Conservation (phyloP, 2,329 filamentous ascomycete genomes). For the Colletotrichum noveboracense region DNA sequence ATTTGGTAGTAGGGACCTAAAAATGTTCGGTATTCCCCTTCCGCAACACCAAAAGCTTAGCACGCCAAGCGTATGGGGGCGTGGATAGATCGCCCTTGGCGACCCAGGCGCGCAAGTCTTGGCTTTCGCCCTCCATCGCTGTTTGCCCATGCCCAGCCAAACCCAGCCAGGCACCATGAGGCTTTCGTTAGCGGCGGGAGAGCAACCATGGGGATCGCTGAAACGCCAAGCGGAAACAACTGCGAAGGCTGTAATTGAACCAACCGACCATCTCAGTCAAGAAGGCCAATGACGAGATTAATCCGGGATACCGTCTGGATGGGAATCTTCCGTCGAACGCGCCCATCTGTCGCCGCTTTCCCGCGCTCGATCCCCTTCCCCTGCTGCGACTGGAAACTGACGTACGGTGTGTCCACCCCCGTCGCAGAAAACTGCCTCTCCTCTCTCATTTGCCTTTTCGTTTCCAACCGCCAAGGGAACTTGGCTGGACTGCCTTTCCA, state of each 20-base stretch:
- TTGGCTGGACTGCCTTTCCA: not conserved
- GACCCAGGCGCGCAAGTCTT: not conserved
- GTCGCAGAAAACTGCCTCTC: not conserved
- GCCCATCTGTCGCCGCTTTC: not conserved
- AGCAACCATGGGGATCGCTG: conserved; percentile 10
- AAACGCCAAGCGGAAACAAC: conserved; percentile 21
- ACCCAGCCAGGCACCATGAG: not conserved
- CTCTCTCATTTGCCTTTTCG: not conserved
- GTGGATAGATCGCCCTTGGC: conserved; percentile 13
- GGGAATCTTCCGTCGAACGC: not conserved
- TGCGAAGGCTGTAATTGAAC: not conserved
- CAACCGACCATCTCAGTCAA: not conserved
- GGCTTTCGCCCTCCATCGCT: not conserved
- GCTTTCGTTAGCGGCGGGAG: conserved; percentile 8
- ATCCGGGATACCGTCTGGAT: not conserved
- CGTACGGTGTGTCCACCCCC: not conserved
- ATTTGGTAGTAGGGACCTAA: not conserved
- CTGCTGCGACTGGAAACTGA: not conserved
- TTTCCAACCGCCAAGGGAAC: not conserved
- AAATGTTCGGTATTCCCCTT: not conserved
- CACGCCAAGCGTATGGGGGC: conserved; percentile 1
- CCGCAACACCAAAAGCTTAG: conserved; percentile 16
- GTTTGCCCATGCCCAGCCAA: not conserved
- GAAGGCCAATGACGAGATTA: not conserved
- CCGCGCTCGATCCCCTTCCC: conserved; percentile 3